Evolutionary conservation across 176 grass and related monocot genomes (phyloP), one percentile per base, ranked within the genome.

Genomic region (Eremochloa ophiuroides): DNA sequence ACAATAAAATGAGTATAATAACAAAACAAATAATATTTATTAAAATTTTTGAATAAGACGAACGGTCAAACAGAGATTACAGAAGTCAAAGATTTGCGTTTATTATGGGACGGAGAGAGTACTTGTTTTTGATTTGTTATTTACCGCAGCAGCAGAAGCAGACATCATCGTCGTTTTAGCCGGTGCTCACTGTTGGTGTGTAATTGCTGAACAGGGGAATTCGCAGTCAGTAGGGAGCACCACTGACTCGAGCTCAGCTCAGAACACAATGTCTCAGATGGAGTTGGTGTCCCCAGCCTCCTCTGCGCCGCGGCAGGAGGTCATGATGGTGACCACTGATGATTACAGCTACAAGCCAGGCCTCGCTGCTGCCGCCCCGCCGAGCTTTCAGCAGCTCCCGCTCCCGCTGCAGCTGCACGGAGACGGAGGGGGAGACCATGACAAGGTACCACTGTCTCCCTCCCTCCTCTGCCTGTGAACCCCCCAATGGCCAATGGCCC

Each of bases 171-270:
- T 68, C 11, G 12, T 64, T 77, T 80, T 82, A 82, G 66, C 86
- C 59, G 73, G 58, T 35, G 9, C 64, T 85, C 29, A 73, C 83
- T 89, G 39, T 86, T 82, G 64, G 34, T 62, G 22, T 85, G 88
- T 92, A 61, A 85, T 91, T 58, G 73, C 40, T 85, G 86, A 91
- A 85, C 88, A 93, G 93, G 91, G 87, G 84, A 91, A 85, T 88
- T 94, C 86, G 60, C 88, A 91, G 82, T 91, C 92, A 75, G 86
- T 91, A 65, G 90, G 78, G 76, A 99, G 90, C 86, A 93, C 90
- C 84, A 87, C 85, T 87, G 96, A 93, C 86, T 99, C 88, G 78
- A 86, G 91, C 73, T 99, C 93, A 91, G 96, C 87, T 33, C 91
- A 90, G 80, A 87, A 91, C 80, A 91, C 90, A 86, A 80, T 81